These are phyloP conservation scores for Dianthus caryophyllus DNA, from an alignment of 148 eudicot species.

Conservation along the genomic window DNA sequence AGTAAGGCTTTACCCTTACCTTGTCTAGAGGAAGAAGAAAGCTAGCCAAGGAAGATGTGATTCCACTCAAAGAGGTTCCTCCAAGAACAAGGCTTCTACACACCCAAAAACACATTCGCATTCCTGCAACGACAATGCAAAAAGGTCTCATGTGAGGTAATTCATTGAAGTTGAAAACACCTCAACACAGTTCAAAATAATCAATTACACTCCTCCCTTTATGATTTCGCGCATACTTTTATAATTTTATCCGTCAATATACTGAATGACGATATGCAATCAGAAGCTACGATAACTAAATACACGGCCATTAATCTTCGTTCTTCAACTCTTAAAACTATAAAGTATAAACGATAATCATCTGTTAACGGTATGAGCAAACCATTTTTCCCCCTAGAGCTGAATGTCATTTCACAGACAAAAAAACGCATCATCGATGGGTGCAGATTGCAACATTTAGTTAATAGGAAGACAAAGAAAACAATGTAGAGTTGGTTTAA, in stretches of 20 bases:
- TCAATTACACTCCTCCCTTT: no score
- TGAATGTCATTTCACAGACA: not conserved
- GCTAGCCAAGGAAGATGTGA: no score
- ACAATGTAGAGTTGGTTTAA: not conserved
- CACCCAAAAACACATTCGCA: no score
- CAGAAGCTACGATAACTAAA: not conserved
- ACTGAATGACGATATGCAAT: not conserved
- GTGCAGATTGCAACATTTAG: not conserved
- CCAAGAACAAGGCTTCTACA: no score
- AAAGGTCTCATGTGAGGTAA: not conserved
- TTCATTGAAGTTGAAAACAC: not conserved
- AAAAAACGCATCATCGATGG: not conserved
- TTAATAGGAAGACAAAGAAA: not conserved
- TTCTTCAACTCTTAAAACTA: not conserved
- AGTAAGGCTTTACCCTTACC: no score
- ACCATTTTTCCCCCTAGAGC: not conserved
- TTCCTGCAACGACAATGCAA: conserved; percentile 8
- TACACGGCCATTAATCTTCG: not conserved
- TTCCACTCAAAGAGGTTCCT: no score
- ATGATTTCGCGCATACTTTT: not conserved
- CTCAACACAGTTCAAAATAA: not conserved
- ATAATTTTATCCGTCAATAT: not conserved
- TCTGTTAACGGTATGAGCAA: not conserved
- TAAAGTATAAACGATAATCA: not conserved
- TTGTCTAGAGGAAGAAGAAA: no score